These are phyloP conservation scores for Talaromyces wortmannii DNA, from an alignment of 495 filamentous ascomycete species.

Conservation along the genomic window DNA sequence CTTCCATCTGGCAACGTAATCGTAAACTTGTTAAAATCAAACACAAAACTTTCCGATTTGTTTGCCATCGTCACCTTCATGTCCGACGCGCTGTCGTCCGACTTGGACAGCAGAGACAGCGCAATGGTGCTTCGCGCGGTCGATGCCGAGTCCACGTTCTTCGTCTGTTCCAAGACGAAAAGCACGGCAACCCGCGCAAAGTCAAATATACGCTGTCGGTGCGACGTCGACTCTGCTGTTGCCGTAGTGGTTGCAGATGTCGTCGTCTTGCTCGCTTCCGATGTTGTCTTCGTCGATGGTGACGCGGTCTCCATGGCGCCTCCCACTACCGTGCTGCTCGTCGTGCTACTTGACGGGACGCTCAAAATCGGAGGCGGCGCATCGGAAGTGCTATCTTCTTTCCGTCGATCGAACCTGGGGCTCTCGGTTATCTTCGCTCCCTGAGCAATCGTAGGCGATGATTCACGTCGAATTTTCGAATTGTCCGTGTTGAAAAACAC, in stretches of 20 bases:
- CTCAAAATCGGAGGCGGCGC: neutral
- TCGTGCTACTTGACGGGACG: neutral
- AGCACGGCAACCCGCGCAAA: constrained; percentile 43
- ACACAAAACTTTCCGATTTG: constrained; percentile 18
- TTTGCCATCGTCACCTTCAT: constrained; percentile 1
- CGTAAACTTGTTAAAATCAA: constrained; percentile 36
- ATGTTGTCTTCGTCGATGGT: constrained; percentile 3
- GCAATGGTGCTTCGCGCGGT: constrained; percentile 4
- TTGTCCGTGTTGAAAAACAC: constrained; percentile 53
- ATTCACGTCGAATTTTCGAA: neutral
- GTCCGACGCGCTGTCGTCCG: constrained; percentile 1
- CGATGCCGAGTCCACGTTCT: constrained; percentile 24
- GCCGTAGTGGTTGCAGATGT: constrained; percentile 10
- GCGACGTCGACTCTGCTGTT: constrained; percentile 6
- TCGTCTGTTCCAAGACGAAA: constrained; percentile 43
- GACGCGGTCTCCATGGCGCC: constrained; percentile 3
- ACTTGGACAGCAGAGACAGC: constrained; percentile 2
- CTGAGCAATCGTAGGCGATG: neutral
- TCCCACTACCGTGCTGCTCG: constrained; percentile 1
- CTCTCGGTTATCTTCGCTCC: neutral
- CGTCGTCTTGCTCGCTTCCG: neutral
- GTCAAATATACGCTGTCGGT: constrained; percentile 21
- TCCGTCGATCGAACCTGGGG: neutral
- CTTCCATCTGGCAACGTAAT: constrained; percentile 37
- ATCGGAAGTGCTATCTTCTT: neutral